phyloP scores from a whole-genome alignment of 257 asterid genomes.

The Paulownia fortunei region DNA sequence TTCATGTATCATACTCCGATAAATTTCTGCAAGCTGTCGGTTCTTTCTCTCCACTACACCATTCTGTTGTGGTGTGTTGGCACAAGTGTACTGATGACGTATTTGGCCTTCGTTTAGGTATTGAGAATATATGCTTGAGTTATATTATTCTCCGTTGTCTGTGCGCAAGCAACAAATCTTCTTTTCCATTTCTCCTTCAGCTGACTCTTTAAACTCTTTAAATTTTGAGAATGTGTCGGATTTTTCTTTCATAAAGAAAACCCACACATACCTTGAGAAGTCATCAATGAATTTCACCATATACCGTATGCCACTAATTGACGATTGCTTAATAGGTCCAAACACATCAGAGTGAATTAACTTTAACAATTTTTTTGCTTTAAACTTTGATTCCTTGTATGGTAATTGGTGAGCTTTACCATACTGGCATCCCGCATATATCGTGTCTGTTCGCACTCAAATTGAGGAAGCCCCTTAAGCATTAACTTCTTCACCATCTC shows the following conservation, averaged over 20 bases:
- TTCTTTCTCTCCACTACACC: constrained; percentile 9
- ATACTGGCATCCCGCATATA: constrained; percentile 25
- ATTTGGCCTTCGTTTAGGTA: background rate
- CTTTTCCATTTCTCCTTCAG: background rate
- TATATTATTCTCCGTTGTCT: background rate
- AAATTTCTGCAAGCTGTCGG: constrained; percentile 1
- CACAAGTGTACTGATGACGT: constrained; percentile 16
- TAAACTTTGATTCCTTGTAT: constrained; percentile 14
- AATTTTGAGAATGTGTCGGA: constrained; percentile 10
- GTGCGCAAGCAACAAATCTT: background rate
- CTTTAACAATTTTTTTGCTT: constrained; percentile 11
- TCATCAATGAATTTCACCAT: constrained; percentile 33
- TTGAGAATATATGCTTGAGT: background rate
- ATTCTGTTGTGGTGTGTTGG: constrained; percentile 18
- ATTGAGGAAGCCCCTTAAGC: constrained; percentile 29
- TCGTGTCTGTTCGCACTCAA: constrained; percentile 12
- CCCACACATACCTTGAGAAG: constrained; percentile 35
- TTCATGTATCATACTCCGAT: constrained; percentile 19
- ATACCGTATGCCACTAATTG: constrained; percentile 12
- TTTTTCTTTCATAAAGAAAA: constrained; percentile 26
- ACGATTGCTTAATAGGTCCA: constrained; percentile 25
- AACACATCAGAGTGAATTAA: constrained; percentile 33
- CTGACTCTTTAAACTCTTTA: constrained; percentile 13
- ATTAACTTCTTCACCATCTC: constrained; percentile 32
- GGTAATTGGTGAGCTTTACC: constrained; percentile 5